These are phyloP conservation scores for Arxiozyma bovina DNA, from an alignment of 1,139 yeast species.

Conservation along the genomic window DNA sequence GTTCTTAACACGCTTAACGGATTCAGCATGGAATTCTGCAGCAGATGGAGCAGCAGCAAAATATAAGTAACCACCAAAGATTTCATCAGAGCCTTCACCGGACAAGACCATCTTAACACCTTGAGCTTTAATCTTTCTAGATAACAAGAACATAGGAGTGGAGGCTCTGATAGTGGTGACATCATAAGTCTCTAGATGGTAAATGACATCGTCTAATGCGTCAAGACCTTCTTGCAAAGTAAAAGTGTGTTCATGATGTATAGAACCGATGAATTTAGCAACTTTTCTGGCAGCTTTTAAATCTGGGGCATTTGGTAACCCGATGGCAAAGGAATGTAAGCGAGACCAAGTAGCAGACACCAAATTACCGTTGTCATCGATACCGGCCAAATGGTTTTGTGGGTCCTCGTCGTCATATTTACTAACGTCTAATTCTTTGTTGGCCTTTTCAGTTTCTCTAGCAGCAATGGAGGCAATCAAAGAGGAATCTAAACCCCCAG, in stretches of 20 bases:
- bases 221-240: constrained; percentile 94
- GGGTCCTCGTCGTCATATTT: constrained; percentile 37
- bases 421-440: constrained; percentile 35
- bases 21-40: constrained; percentile 86
- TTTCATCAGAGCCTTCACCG: constrained; percentile 98
- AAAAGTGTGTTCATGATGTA: constrained; percentile 96
- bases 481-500: constrained; percentile 96
- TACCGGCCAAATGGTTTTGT: constrained; percentile 72
- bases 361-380: constrained; percentile 78
- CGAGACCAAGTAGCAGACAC: constrained; percentile 73
- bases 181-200: constrained; percentile 93
- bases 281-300: constrained; percentile 92
- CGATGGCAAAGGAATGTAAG: constrained; percentile 93
- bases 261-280: constrained; percentile 88
- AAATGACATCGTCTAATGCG: constrained; percentile 87
- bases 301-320: constrained; percentile 97
- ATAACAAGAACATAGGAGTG: constrained; percentile 94
- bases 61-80: constrained; percentile 96
- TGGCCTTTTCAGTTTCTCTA: constrained; percentile 82
- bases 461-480: constrained; percentile 95
- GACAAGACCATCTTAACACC: constrained; percentile 98
- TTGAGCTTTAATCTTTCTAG: constrained; percentile 96
- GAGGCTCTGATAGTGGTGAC: constrained; percentile 98
- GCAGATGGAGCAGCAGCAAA: constrained; percentile 95
- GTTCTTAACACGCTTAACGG: constrained; percentile 94